phyloP scores from a whole-genome alignment of 139 green algal genomes.

The Micractinium conductrix region DNA sequence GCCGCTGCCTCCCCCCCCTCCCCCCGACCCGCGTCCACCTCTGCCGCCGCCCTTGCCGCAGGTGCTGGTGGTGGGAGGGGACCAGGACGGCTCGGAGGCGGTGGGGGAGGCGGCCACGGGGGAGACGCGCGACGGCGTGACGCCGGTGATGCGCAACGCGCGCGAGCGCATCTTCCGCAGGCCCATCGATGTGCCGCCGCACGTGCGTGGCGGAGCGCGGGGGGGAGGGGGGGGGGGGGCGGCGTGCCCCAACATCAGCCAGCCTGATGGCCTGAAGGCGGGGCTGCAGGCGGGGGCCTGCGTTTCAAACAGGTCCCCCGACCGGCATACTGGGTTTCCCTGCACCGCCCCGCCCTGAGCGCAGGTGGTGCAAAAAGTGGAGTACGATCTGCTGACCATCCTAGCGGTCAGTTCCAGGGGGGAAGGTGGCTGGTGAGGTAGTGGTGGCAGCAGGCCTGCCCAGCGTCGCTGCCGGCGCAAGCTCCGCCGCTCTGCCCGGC shows the following conservation, averaged over 20 bases:
- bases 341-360: too few relatives aligned
- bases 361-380: slow-evolving; percentile 53
- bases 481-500: background rate
- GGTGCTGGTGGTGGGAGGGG: slow-evolving; percentile 64
- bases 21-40: too few relatives aligned
- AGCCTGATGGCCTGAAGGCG: too few relatives aligned
- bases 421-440: too few relatives aligned
- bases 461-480: too few relatives aligned
- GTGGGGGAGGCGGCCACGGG: slow-evolving; percentile 43
- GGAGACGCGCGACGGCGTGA: slow-evolving; percentile 70
- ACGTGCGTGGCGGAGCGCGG: background rate
- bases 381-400: slow-evolving; percentile 69
- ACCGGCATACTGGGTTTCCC: too few relatives aligned
- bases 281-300: too few relatives aligned
- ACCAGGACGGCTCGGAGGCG: background rate
- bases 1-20: too few relatives aligned
- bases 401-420: slow-evolving; percentile 52
- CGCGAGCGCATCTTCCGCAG: slow-evolving; percentile 70
- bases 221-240: too few relatives aligned
- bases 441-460: too few relatives aligned
- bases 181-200: slow-evolving; percentile 41
- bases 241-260: too few relatives aligned
- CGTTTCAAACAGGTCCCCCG: too few relatives aligned
- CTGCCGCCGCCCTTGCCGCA: background rate
- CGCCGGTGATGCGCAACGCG: slow-evolving; percentile 77